Base-by-base conservation (phyloP, 1,139 yeast genomes). In the Debaryomyces sp. region DNA sequence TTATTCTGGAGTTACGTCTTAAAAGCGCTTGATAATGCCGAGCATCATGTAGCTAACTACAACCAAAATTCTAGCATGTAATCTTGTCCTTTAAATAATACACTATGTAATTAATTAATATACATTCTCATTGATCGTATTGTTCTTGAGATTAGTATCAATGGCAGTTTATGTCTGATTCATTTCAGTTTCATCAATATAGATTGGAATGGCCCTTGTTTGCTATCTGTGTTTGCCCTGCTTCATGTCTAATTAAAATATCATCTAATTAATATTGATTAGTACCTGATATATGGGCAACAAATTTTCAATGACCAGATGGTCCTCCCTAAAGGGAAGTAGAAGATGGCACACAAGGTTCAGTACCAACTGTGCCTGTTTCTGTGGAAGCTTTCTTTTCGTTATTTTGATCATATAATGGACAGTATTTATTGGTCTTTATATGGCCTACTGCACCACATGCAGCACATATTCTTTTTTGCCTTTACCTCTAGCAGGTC, bases 1-100 rank as follows among this genome's bases (percentile, higher is more conserved):
- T 64, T 64, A 50, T 84, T 85, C 60, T 87, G 90, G 90, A 59
- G 69, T 6, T 65, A 75, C 45, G 64, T 84, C 2, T 63, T 71
- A 39, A 59, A 66, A 4, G 75, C 82, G 6, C 67, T 83, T 41
- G 71, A 66, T 33, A 37, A 42, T n/a, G 63, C 64, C 17, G 66
- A 62, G 13, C 8, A 26, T 39, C 42, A 39, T 12, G 42, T 27
- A 6, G 24, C 24, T 10, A 21, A 35, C 17, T 35, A 35, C 26
- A 22, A 9, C n/a, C 23, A 34, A 21, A 34, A 18, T 21, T 32
- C 35, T 4, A 48, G n/a, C 4, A 34, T 23, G 3, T 41, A 30
- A 35, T 4, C 18, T 7, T 18, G 21, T 22, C 10, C 15, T 6
- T n/a, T n/a, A 5, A 41, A 24, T 10, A 32, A 41, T 40, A 27